Conservation (phyloP, 202 grass and related monocot species). For the Zoysia matrella region DNA sequence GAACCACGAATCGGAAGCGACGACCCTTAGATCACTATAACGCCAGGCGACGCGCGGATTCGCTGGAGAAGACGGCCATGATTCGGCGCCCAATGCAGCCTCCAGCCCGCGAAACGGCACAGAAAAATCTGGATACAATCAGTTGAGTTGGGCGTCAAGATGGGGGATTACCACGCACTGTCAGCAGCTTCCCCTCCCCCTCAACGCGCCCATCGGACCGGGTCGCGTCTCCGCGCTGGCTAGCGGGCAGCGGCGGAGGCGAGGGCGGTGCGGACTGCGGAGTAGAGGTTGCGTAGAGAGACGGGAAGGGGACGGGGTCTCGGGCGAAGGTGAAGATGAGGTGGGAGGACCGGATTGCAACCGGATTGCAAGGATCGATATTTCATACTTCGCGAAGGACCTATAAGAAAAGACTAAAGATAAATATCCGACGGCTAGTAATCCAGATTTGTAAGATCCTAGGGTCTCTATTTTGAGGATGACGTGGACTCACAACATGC, state of each 20-base stretch:
- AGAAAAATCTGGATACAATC: neutral
- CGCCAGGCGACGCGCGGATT: neutral
- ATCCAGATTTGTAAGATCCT: too few species aligned
- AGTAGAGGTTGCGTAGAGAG: too few species aligned
- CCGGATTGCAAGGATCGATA: too few species aligned
- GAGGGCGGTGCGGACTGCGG: too few species aligned
- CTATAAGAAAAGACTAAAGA: too few species aligned
- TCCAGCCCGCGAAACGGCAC: neutral
- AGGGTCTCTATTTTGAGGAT: too few species aligned
- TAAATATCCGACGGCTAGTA: too few species aligned
- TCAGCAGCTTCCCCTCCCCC: slow-evolving; percentile 7
- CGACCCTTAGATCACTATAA: slow-evolving; percentile 48
- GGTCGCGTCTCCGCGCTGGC: neutral
- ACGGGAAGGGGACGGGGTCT: too few species aligned
- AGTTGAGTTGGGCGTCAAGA: neutral
- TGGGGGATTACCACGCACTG: slow-evolving; percentile 18
- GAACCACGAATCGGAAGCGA: neutral
- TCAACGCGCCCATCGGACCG: slow-evolving; percentile 5
- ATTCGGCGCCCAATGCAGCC: slow-evolving; percentile 39
- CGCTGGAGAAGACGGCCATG: neutral
- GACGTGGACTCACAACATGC: too few species aligned
- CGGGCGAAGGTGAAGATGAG: too few species aligned
- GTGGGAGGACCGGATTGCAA: too few species aligned
- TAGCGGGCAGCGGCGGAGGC: neutral
- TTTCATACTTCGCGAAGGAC: too few species aligned